phyloP scores from a whole-genome alignment of 495 filamentous ascomycete genomes.

The Talaromyces adpressus region DNA sequence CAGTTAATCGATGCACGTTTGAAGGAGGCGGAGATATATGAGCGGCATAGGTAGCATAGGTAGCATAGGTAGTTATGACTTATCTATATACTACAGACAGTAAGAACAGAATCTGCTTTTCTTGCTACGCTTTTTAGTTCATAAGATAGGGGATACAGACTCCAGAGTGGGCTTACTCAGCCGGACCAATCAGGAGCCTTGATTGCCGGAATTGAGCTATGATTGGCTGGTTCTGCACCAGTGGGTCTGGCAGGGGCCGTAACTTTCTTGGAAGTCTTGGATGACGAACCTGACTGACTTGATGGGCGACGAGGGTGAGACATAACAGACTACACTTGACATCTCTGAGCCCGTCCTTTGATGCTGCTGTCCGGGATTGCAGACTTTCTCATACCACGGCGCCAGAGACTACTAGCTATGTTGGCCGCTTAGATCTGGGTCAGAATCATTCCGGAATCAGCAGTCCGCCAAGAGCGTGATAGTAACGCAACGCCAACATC shows the following conservation, averaged over 20 bases:
- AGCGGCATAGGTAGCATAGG: conserved; percentile 44
- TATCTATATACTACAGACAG: too few species aligned
- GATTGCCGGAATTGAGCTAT: background rate
- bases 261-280: background rate
- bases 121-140: background rate
- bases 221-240: background rate
- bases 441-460: background rate
- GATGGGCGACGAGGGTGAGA: background rate
- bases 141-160: background rate
- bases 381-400: background rate
- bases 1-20: conserved; percentile 55
- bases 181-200: background rate
- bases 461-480: background rate
- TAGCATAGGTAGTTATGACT: conserved; percentile 29
- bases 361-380: background rate
- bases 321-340: background rate
- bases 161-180: background rate
- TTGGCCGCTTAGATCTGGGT: background rate
- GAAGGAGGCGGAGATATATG: conserved; percentile 53
- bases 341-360: background rate
- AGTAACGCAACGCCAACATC: background rate
- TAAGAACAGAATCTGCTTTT: too few species aligned
- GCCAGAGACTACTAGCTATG: background rate
- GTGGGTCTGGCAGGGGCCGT: background rate
- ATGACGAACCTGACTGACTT: background rate